These are phyloP conservation scores for Pichiaceae sp. DNA, from an alignment of 1,139 yeast species.

Conservation along the genomic window DNA sequence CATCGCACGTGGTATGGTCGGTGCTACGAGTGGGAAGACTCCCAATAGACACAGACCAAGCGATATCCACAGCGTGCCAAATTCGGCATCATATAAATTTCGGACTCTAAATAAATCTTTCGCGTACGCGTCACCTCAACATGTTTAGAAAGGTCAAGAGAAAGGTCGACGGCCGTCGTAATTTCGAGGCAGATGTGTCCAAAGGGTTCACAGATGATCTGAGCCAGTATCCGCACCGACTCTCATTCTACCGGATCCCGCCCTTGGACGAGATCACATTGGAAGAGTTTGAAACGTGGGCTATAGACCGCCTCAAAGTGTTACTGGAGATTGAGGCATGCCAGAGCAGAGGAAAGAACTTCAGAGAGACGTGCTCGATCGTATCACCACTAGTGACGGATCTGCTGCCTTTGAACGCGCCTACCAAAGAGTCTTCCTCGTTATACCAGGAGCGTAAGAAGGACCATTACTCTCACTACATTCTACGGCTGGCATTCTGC, in stretches of 20 bases:
- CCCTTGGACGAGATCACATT: constrained; percentile 81
- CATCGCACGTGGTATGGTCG: constrained; percentile 28
- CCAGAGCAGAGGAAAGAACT: constrained; percentile 52
- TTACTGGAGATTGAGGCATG: constrained; percentile 80
- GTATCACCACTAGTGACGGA: constrained; percentile 61
- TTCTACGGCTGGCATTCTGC: constrained; percentile 81
- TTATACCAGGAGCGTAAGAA: constrained; percentile 55
- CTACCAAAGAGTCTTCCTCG: constrained; percentile 21
- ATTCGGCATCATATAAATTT: neutral
- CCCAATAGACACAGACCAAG: constrained; percentile 11
- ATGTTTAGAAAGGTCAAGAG: constrained; percentile 76
- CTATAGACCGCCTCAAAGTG: constrained; percentile 80
- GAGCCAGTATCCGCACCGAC: constrained; percentile 38
- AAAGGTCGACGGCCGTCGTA: constrained; percentile 67
- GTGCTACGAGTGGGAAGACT: constrained; percentile 26
- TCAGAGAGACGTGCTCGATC: constrained; percentile 56
- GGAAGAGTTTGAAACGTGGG: constrained; percentile 93
- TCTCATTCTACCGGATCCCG: constrained; percentile 64
- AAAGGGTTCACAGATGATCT: constrained; percentile 17
- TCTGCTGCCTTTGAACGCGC: constrained; percentile 50
- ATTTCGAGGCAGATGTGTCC: constrained; percentile 37
- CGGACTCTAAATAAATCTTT: neutral
- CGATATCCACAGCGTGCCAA: constrained; percentile 9
- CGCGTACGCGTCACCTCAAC: neutral
- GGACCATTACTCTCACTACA: constrained; percentile 89